A percentile compares a stretch with the other conserved stretches of the same genome.
Evolutionary conservation across 495 filamentous ascomycete genomes (phyloP).

Genomic region (Penicillium coprophilum): DNA sequence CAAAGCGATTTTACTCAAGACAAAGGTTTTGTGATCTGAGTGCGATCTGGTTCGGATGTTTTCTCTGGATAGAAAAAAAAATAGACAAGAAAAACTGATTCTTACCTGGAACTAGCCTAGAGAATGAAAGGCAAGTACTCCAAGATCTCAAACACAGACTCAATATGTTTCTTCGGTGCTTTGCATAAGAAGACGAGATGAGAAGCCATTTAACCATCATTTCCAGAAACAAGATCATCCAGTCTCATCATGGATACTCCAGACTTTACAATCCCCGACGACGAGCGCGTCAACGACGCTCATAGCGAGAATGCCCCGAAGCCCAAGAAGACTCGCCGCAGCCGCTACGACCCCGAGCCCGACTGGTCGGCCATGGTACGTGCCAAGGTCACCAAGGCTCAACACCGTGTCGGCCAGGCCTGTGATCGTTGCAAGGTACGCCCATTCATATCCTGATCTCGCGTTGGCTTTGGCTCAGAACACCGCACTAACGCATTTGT

Average conservation of each 20-base stretch:
- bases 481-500: background rate
- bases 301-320: background rate
- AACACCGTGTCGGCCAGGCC: constrained; percentile 58
- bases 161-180: background rate
- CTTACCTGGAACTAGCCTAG: background rate
- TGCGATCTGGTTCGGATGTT: background rate
- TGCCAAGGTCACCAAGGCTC: background rate
- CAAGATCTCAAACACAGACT: background rate
- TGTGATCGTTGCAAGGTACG: constrained; percentile 89
- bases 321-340: constrained; percentile 10
- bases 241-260: constrained; percentile 2
- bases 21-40: background rate
- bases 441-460: constrained; percentile 6
- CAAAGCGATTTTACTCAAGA: background rate
- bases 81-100: background rate
- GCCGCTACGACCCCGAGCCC: constrained; percentile 12
- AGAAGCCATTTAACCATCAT: constrained; percentile 1
- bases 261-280: background rate
- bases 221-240: background rate
- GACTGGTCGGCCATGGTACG: constrained; percentile 15
- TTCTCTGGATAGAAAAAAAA: background rate
- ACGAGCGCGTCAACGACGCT: background rate
- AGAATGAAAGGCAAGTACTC: background rate
- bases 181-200: constrained; percentile 9
- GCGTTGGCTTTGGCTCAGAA: background rate